Conservation (phyloP, 164 flowering plant species). For the Umbilicus rupestris region DNA sequence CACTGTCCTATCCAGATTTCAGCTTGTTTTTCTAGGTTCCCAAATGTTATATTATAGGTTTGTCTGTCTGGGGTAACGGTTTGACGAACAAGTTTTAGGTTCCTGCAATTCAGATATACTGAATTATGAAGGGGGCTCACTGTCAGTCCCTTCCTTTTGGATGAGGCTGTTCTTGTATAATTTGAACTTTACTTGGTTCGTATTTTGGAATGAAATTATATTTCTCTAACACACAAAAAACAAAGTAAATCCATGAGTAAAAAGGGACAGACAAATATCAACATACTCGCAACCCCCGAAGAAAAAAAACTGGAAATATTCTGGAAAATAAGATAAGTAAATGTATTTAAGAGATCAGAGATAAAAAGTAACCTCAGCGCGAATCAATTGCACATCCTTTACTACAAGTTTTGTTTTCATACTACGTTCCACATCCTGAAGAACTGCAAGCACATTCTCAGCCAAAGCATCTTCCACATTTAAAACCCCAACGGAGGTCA, state of each 20-base stretch:
- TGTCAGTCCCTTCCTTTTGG: not conserved
- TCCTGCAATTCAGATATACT: not conserved
- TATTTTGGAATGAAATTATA: not conserved
- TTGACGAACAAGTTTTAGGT: not conserved
- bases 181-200: not conserved
- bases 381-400: slow-evolving; percentile 71
- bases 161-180: not conserved
- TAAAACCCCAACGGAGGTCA: slow-evolving; percentile 52
- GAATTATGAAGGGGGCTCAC: not conserved
- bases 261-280: not conserved
- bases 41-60: not conserved
- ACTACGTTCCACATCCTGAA: slow-evolving; percentile 56
- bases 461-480: slow-evolving; percentile 58
- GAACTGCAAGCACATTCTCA: slow-evolving; percentile 41
- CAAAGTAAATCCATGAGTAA: not conserved
- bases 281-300: not conserved
- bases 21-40: not conserved
- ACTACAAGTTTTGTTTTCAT: slow-evolving; percentile 52
- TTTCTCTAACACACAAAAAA: not conserved
- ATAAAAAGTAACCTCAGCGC: slow-evolving; percentile 63
- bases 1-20: not conserved
- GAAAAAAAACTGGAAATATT: not conserved
- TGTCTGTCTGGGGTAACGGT: not conserved
- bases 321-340: not conserved
- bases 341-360: not conserved